phyloP scores from a whole-genome alignment of 2,329 filamentous ascomycete genomes.

The Rutstroemia sydowiana region DNA sequence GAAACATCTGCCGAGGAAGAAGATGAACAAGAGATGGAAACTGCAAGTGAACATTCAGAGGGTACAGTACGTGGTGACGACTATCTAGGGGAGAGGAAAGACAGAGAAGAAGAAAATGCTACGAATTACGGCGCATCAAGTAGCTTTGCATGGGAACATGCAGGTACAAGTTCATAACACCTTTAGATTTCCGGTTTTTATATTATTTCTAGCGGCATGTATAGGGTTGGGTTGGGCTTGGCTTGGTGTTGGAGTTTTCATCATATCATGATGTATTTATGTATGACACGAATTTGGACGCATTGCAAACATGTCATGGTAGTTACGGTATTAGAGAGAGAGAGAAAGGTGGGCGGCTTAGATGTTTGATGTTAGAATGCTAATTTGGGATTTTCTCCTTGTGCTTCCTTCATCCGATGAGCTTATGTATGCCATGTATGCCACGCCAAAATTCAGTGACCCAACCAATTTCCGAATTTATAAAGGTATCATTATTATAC shows the following conservation, averaged over 20 bases:
- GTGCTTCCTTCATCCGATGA: not conserved
- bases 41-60: conserved; percentile 1
- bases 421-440: too few species aligned
- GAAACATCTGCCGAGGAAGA: too few species aligned
- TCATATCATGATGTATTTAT: not conserved
- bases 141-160: not conserved
- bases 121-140: not conserved
- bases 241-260: conserved; percentile 6
- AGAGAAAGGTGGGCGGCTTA: not conserved
- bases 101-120: not conserved
- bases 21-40: not conserved
- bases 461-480: not conserved
- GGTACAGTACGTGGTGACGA: conserved; percentile 7
- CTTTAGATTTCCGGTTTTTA: not conserved
- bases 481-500: not conserved
- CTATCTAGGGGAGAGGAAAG: not conserved
- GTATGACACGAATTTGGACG: conserved; percentile 4
- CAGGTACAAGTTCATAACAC: not conserved
- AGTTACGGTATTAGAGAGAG: not conserved
- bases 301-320: not conserved
- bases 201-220: not conserved
- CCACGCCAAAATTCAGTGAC: conserved; percentile 2
- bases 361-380: conserved; percentile 7
- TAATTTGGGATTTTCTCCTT: conserved; percentile 5
- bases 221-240: not conserved